phyloP scores from a whole-genome alignment of 257 asterid genomes.

The Ilex asprella region DNA sequence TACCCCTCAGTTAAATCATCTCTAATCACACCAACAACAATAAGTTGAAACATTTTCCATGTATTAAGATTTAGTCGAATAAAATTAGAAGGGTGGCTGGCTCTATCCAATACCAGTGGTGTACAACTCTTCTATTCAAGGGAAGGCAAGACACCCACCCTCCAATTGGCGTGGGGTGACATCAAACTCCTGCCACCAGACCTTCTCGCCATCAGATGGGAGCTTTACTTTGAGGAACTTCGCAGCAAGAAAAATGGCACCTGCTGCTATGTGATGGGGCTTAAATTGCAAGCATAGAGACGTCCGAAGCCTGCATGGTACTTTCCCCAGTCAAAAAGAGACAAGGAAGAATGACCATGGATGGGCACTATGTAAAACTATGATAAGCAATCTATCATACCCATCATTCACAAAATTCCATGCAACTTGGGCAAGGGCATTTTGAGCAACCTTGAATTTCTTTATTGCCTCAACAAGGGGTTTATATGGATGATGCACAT shows the following conservation, averaged over 20 bases:
- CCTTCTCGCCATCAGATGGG: slow-evolving; percentile 90
- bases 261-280: slow-evolving; percentile 99
- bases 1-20: neutral
- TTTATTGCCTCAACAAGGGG: slow-evolving; percentile 95
- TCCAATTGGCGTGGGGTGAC: slow-evolving; percentile 99
- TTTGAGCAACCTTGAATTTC: slow-evolving; percentile 86
- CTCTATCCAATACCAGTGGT: slow-evolving; percentile 18
- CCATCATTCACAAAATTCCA: slow-evolving; percentile 99
- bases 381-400: slow-evolving; percentile 46
- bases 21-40: neutral
- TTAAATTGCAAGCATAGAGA: slow-evolving; percentile 97
- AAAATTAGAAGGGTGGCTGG: neutral
- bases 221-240: slow-evolving; percentile 98
- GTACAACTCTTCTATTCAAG: slow-evolving; percentile 27
- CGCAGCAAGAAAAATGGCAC: slow-evolving; percentile 99
- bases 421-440: slow-evolving; percentile 94
- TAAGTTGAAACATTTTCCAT: no score
- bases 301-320: slow-evolving; percentile 90
- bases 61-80: neutral
- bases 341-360: slow-evolving; percentile 38
- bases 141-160: slow-evolving; percentile 66
- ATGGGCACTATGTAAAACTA: slow-evolving; percentile 25
- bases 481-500: slow-evolving; percentile 81
- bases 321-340: slow-evolving; percentile 63
- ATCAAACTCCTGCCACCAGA: slow-evolving; percentile 99